Evolutionary conservation across 768 basidiomycete species (phyloP), one percentile per base, ranked within the genome.

Genomic region (Collybia nuda): DNA sequence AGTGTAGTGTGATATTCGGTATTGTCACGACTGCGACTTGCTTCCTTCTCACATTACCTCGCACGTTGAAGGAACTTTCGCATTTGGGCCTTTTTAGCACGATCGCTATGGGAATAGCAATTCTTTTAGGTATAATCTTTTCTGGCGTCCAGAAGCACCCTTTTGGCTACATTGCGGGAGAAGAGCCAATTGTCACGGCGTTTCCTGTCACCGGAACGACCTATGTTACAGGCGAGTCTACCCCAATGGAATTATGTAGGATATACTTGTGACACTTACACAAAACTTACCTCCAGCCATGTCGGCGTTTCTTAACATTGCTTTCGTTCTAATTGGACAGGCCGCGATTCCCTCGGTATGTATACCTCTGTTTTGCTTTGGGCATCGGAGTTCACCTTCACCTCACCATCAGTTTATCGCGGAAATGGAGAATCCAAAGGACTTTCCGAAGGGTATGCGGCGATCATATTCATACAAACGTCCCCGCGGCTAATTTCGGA

Each of bases 261-360:
- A n/a, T 9, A 26, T 1, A 18, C 36, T n/a, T 44, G 17, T 19
- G 14, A 6, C 17, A 12, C 19, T 36, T 46, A 45, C 14, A 55
- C 40, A 23, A 3, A 2, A 45, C 19, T n/a, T 12, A 48, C 39
- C 9, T 1, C 8, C 37, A 71, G 70, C 68, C 18, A 75, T 77
- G 74, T 69, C 68, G n/a, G 75, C 72, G 3, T 75, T 76, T 56
- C 59, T 76, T 44, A 77, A 77, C 59, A 77, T 77, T 40, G 69
- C 67, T 6, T 76, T 73, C 49, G 75, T 74, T 6, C 64, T 75
- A 26, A 67, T 76, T 22, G 75, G 74, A 3, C 75, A 77, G 51
- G 73, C 73, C 29, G 71, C 71, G 0, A 54, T 76, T 5, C 75
- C 75, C 21, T 73, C 72, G 28, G 65, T 67, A 40, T 14, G 28